These are phyloP conservation scores for Casuarina equisetifolia DNA, from an alignment of 306 rosid species.

Conservation along the genomic window DNA sequence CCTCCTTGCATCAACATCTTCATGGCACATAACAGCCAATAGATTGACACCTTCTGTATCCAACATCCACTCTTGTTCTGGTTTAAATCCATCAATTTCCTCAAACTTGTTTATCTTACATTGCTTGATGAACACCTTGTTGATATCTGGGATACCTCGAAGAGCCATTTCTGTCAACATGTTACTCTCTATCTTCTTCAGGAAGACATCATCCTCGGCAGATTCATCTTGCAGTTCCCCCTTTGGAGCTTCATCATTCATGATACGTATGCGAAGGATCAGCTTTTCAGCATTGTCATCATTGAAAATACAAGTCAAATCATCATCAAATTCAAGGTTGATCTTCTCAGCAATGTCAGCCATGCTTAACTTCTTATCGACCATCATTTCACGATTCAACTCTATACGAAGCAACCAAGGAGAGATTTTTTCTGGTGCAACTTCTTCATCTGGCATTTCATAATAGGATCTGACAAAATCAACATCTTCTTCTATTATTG, in stretches of 20 bases:
- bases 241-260: slow-evolving; percentile 95
- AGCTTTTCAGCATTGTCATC: slow-evolving; percentile 97
- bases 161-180: slow-evolving; percentile 99
- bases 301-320: slow-evolving; percentile 91
- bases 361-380: slow-evolving; percentile 98
- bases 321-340: slow-evolving; percentile 86
- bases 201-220: slow-evolving; percentile 95
- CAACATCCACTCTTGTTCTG: slow-evolving; percentile 96
- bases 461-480: slow-evolving; percentile 90
- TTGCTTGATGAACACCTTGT: slow-evolving; percentile 87
- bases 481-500: slow-evolving; percentile 86
- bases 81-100: slow-evolving; percentile 75
- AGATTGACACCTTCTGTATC: slow-evolving; percentile 99
- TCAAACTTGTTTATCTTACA: slow-evolving; percentile 84
- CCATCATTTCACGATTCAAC: slow-evolving; percentile 99
- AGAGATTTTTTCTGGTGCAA: slow-evolving; percentile 88
- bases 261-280: slow-evolving; percentile 92
- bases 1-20: slow-evolving; percentile 85
- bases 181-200: slow-evolving; percentile 94
- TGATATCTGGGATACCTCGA: slow-evolving; percentile 90
- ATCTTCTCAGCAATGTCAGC: slow-evolving; percentile 99
- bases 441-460: slow-evolving; percentile 99
- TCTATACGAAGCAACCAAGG: slow-evolving; percentile 99
- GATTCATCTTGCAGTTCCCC: slow-evolving; percentile 91
- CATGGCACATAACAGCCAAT: slow-evolving; percentile 90